These are phyloP conservation scores for Austroboletus novae-zelandiae DNA, from an alignment of 1,284 basidiomycete genomes.

Conservation along the genomic window DNA sequence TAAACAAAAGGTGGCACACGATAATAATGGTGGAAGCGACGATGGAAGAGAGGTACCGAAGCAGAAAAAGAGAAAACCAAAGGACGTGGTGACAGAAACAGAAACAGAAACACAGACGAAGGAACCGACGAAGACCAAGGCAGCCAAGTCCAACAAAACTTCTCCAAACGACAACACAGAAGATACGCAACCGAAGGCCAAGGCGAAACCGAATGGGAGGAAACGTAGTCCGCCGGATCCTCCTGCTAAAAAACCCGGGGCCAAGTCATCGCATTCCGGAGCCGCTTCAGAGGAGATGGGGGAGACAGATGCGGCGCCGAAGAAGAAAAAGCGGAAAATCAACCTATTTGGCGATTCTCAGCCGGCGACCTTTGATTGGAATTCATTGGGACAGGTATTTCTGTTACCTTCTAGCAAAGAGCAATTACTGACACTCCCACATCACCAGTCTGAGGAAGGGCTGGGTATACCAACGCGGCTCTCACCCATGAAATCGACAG, in stretches of 20 bases:
- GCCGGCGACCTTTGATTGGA: constrained; percentile 42
- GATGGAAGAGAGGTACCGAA: constrained; percentile 12
- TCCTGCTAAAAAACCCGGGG: constrained; percentile 16
- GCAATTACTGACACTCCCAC: background rate
- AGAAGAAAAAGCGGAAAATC: constrained; percentile 62
- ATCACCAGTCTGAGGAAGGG: constrained; percentile 28
- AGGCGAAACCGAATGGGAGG: constrained; percentile 20
- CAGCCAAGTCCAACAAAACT: constrained; percentile 22
- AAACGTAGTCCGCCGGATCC: constrained; percentile 20
- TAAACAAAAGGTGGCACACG: constrained; percentile 23
- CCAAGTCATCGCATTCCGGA: constrained; percentile 13
- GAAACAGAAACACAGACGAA: constrained; percentile 34
- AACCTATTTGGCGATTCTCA: constrained; percentile 49
- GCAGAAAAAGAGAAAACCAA: constrained; percentile 16
- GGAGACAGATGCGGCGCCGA: constrained; percentile 30
- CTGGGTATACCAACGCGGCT: constrained; percentile 61
- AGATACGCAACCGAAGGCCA: constrained; percentile 17
- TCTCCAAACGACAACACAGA: constrained; percentile 16
- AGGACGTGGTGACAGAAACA: constrained; percentile 21
- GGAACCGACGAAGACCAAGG: constrained; percentile 22
- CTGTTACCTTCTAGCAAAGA: background rate
- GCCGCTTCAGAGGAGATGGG: constrained; percentile 12
- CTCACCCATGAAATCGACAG: constrained; percentile 59
- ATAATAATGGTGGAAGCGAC: constrained; percentile 7
- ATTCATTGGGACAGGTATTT: constrained; percentile 36